A percentile compares a stretch with the other conserved stretches of the same genome.
phyloP scores from a whole-genome alignment of 2,329 filamentous ascomycete genomes.

The Cladosporium austrohemisphaericum region DNA sequence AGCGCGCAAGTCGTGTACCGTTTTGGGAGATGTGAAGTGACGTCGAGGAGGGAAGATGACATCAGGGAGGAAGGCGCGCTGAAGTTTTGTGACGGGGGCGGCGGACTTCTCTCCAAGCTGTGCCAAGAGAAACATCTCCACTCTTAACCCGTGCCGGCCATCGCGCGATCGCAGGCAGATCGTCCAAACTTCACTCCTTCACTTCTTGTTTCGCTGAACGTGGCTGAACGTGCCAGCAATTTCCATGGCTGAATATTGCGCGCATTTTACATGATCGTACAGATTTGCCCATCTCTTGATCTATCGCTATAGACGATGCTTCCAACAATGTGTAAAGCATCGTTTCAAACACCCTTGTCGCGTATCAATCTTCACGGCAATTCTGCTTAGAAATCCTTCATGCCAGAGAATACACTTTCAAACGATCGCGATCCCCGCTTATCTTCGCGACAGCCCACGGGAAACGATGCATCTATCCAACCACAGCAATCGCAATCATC shows the following conservation, averaged over 20 bases:
- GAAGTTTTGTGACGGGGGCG: constrained; percentile 10
- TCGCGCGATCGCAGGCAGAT: background rate
- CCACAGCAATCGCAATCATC: background rate
- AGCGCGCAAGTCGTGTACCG: background rate
- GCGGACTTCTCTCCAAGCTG: no score
- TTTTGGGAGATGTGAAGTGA: constrained; percentile 5
- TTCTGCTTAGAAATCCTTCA: constrained; percentile 6
- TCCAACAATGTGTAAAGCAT: no score
- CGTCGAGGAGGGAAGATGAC: constrained; percentile 3
- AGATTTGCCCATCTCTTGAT: no score
- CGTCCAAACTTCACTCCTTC: background rate
- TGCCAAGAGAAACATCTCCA: no score
- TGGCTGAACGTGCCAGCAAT: no score
- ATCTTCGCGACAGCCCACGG: no score
- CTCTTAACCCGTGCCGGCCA: no score
- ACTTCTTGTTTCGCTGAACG: background rate
- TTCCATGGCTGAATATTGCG: no score
- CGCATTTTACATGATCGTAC: no score
- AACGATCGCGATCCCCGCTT: constrained; percentile 5
- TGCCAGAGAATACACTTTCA: constrained; percentile 2
- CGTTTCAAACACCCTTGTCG: no score
- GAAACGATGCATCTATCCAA: no score
- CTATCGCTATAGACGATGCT: no score
- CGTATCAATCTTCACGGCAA: constrained; percentile 8
- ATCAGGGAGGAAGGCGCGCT: background rate